Evolutionary conservation across 1,139 yeast species (phyloP).

Genomic region (Diutina rugosa): DNA sequence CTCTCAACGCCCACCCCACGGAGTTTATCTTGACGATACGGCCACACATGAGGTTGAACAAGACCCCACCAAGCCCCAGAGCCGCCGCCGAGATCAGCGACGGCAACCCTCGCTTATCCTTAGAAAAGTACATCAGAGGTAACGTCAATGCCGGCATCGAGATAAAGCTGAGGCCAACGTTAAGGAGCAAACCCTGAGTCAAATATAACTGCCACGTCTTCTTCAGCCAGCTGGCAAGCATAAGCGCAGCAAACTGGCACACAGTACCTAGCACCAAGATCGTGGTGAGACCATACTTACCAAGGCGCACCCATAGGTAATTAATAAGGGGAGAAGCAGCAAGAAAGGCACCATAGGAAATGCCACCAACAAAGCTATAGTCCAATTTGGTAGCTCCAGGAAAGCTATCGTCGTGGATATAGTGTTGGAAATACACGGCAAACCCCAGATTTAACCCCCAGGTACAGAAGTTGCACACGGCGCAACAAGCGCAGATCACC

Average conservation of each 20-base stretch:
- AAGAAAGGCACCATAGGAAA: slow-evolving; percentile 25
- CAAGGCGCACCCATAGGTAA: slow-evolving; percentile 14
- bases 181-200: slow-evolving; percentile 37
- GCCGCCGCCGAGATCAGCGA: slow-evolving; percentile 48
- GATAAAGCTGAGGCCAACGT: slow-evolving; percentile 33
- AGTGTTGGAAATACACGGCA: slow-evolving; percentile 37
- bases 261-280: slow-evolving; percentile 29
- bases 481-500: background rate
- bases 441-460: slow-evolving; percentile 45
- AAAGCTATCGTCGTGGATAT: slow-evolving; percentile 20
- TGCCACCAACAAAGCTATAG: slow-evolving; percentile 28
- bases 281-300: slow-evolving; percentile 24
- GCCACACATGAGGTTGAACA: slow-evolving; percentile 27
- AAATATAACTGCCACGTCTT: slow-evolving; percentile 39
- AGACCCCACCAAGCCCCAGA: slow-evolving; percentile 50
- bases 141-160: slow-evolving; percentile 16
- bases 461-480: slow-evolving; percentile 27
- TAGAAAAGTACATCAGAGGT: slow-evolving; percentile 8
- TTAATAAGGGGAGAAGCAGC: slow-evolving; percentile 27
- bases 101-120: slow-evolving; percentile 15
- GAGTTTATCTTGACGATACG: slow-evolving; percentile 13
- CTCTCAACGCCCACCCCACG: slow-evolving; percentile 32
- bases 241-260: slow-evolving; percentile 34
- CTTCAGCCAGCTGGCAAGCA: slow-evolving; percentile 41
- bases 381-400: slow-evolving; percentile 28